Evolutionary conservation across 2,329 filamentous ascomycete genomes (phyloP), one percentile per base, ranked within the genome.

Genomic region (Cyphellophora attinorum): DNA sequence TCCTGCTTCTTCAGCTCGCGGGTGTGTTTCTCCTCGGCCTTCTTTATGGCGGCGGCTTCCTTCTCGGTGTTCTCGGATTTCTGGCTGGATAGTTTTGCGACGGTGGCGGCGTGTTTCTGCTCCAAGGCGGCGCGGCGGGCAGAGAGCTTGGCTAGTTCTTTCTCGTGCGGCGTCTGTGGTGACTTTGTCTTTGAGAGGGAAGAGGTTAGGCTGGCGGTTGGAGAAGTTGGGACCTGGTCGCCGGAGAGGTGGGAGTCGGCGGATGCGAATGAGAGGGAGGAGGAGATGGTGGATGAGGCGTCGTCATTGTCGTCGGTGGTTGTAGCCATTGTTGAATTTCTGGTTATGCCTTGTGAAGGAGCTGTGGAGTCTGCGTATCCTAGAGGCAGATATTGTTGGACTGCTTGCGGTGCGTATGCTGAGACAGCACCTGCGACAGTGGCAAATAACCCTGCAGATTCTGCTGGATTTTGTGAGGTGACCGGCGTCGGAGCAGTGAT

Each of bases 381-480:
- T n/a, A n/a, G n/a, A n/a, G n/a, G n/a, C n/a, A n/a, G n/a, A n/a
- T n/a, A n/a, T n/a, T n/a, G n/a, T 48, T 67, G 19, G 54, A 74
- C 36, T 47, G 60, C 53, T 61, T 69, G 59, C 53, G 70, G 59
- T 56, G 73, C 54, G 53, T 63, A 49, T 54, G 66, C 51, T 59
- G 70, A 70, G 53, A 76, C 15, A 47, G 60, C 48, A 57, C 57
- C 51, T 13, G 55, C 55, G 21, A 64, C 47, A 16, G 29, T 33
- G n/a, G 29, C 21, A 31, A 44, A 11, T 8, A 42, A 8, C 8
- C 21, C 21, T 25, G 21, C 8, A 8, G 8, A n/a, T 25, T 25
- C 8, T 25, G 8, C 8, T 8, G 21, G 21, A 8, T 8, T 25
- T 8, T 25, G 8, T 25, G 21, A n/a, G 8, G 21, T 25, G 8